Base-by-base conservation (phyloP, 257 asterid species). In the Fraxinus anomala region DNA sequence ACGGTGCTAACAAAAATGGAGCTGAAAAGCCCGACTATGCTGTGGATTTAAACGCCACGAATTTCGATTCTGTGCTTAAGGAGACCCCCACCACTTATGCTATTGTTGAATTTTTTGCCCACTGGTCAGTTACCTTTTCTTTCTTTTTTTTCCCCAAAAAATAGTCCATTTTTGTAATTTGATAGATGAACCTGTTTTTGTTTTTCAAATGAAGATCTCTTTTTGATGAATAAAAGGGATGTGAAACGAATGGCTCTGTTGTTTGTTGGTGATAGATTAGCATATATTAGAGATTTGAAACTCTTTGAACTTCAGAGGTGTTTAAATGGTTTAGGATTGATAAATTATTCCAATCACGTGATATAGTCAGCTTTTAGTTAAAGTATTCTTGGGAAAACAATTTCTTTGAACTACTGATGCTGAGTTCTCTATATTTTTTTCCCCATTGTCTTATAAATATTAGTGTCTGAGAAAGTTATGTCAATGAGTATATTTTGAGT, bases 91-190 rank as follows among this genome's bases (percentile, higher is more conserved):
- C 92, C 24, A 84, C 92, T 79, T 87, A 76, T 76, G 96, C 97
- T 61, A 71, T 94, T 80, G 97, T 94, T 67, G 97, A 94, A 80
- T 94, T 94, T 88, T 94, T 86, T 79, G 98, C 98, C 44, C 87
- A 89, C 80, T 94, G 98, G 98, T 94, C 69, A 79, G 83, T 91
- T 80, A 2, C 72, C 11, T 19, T 76, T 26, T n/a, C 26, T 31
- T 34, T 23, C 14, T 1, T 44, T 16, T 31, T 61, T 2, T 26
- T 37, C 37, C 30, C 39, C 9, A 8, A 14, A 74, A 3, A 34
- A 4, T 2, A 74, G 16, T 34, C 28, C 13, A n/a, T 67, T 24
- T 30, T 28, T 47, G 74, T 10, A 54, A 21, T 69, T 44, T 73
- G 69, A 19, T 37, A 33, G 72, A 75, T 39, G 40, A 1, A 78